A percentile compares a stretch with the other conserved stretches of the same genome.
Evolutionary conservation across 345 rosid genomes (phyloP).

Genomic region (Camelina laxa): DNA sequence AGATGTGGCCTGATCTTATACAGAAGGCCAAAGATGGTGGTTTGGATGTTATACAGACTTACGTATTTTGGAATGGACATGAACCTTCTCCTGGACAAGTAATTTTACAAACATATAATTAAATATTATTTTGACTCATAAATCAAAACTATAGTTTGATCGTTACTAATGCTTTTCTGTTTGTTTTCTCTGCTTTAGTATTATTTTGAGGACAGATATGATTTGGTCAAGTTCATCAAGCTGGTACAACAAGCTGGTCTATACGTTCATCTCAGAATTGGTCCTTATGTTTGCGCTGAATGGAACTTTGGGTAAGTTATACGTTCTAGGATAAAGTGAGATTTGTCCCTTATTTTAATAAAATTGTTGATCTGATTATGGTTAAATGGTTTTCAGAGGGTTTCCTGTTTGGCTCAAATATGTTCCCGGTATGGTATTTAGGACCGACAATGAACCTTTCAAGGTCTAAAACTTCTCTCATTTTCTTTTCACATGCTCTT

Average conservation of each 20-base stretch:
- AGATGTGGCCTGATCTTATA: constrained; percentile 89
- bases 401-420: constrained; percentile 74
- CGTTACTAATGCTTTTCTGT: neutral
- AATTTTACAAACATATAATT: neutral
- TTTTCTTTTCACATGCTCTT: neutral
- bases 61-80: constrained; percentile 82
- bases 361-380: neutral
- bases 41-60: constrained; percentile 79
- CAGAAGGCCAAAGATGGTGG: constrained; percentile 83
- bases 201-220: constrained; percentile 81
- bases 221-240: constrained; percentile 86
- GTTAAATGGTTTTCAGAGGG: constrained; percentile 34
- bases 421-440: constrained; percentile 81
- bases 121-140: neutral
- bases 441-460: constrained; percentile 84
- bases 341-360: neutral
- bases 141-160: constrained; percentile 1
- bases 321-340: no score
- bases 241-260: constrained; percentile 83
- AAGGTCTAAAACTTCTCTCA: constrained; percentile 52
- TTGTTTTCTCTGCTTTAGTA: constrained; percentile 49
- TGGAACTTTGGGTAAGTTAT: constrained; percentile 85
- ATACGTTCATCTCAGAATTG: constrained; percentile 89
- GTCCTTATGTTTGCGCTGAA: constrained; percentile 95
- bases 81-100: constrained; percentile 50